A percentile compares a stretch with the other conserved stretches of the same genome.
phyloP scores from a whole-genome alignment of 495 filamentous ascomycete species.

The Aspergillus nidulans region DNA sequence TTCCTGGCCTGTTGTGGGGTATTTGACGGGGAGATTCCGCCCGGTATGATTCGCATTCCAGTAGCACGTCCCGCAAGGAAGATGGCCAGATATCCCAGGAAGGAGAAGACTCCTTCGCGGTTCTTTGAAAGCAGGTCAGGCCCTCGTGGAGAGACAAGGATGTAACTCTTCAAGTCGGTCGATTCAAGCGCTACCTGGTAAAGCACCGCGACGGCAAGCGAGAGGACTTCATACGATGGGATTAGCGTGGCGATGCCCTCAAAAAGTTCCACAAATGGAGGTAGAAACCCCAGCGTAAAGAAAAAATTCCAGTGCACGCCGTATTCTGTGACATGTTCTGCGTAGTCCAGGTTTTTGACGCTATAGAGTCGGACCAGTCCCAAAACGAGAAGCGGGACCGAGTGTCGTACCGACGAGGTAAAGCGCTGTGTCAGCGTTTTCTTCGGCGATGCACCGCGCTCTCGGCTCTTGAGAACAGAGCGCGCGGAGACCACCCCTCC shows the following conservation, averaged over 20 bases:
- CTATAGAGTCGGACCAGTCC: slow-evolving; percentile 78
- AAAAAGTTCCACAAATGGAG: slow-evolving; percentile 85
- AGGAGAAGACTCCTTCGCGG: slow-evolving; percentile 89
- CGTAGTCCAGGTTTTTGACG: slow-evolving; percentile 93
- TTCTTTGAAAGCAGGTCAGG: slow-evolving; percentile 78
- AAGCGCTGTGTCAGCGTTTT: slow-evolving; percentile 51
- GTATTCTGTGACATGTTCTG: slow-evolving; percentile 96
- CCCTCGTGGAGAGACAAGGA: slow-evolving; percentile 74
- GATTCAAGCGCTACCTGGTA: slow-evolving; percentile 76
- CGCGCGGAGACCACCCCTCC: slow-evolving; percentile 88
- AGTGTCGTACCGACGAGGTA: slow-evolving; percentile 64
- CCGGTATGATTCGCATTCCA: slow-evolving; percentile 73
- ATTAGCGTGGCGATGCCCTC: slow-evolving; percentile 55
- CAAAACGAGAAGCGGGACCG: slow-evolving; percentile 74
- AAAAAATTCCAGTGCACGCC: slow-evolving; percentile 99
- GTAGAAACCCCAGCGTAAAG: slow-evolving; percentile 87
- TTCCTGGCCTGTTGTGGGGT: slow-evolving; percentile 40
- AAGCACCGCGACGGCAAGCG: slow-evolving; percentile 55
- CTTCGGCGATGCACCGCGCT: slow-evolving; percentile 28
- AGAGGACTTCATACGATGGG: slow-evolving; percentile 69
- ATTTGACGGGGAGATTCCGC: slow-evolving; percentile 38
- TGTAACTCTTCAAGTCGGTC: slow-evolving; percentile 73
- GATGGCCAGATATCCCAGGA: slow-evolving; percentile 89
- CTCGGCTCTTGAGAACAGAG: slow-evolving; percentile 69
- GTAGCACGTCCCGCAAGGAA: slow-evolving; percentile 84